phyloP scores from a whole-genome alignment of 108 stramenopile species.

The Pseudonitzschia pungens region DNA sequence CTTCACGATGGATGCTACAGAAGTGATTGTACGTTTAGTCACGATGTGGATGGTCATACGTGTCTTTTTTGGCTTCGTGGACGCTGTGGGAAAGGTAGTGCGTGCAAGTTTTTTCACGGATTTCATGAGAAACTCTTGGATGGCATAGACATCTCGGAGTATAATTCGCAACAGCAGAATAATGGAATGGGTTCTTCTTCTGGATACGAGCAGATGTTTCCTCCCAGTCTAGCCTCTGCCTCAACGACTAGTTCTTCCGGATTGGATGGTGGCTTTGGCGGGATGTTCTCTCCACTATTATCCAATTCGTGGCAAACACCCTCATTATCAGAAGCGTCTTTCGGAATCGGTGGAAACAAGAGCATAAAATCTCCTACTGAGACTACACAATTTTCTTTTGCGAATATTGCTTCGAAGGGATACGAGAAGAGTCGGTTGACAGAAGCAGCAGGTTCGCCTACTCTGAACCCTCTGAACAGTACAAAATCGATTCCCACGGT shows the following conservation, averaged over 20 bases:
- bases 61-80: slow-evolving; percentile 82
- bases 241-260: background rate
- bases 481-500: slow-evolving; percentile 30
- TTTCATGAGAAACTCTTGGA: slow-evolving; percentile 62
- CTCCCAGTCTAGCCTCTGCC: background rate
- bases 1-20: slow-evolving; percentile 74
- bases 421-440: slow-evolving; percentile 33
- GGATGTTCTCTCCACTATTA: slow-evolving; percentile 11
- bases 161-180: background rate
- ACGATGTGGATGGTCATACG: slow-evolving; percentile 70
- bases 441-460: slow-evolving; percentile 1
- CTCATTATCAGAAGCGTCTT: background rate
- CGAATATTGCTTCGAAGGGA: slow-evolving; percentile 57
- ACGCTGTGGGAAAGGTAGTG: slow-evolving; percentile 61
- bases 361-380: slow-evolving; percentile 10
- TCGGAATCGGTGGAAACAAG: background rate
- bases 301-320: slow-evolving; percentile 14
- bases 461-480: slow-evolving; percentile 2
- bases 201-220: background rate
- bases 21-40: slow-evolving; percentile 78
- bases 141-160: slow-evolving; percentile 31
- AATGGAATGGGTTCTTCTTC: background rate
- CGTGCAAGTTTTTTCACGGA: slow-evolving; percentile 72
- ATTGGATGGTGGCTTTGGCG: slow-evolving; percentile 1
- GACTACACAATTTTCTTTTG: slow-evolving; percentile 38